phyloP scores from a whole-genome alignment of 2,329 filamentous ascomycete genomes.

The Phialophora macrospora region DNA sequence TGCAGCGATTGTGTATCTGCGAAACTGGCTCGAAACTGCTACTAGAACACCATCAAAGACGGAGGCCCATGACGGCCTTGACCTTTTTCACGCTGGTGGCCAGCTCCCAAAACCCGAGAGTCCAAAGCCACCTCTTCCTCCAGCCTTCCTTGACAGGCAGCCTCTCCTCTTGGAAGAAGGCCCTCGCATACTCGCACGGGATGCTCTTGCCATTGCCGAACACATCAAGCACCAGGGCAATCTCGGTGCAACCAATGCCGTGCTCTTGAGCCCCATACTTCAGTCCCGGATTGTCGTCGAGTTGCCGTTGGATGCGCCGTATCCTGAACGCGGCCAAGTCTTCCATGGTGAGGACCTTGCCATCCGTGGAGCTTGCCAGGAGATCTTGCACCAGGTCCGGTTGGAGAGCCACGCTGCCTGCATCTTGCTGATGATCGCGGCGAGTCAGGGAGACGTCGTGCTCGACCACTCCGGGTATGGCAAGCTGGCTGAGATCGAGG shows the following conservation, averaged over 20 bases:
- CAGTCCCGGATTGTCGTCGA: conserved; percentile 11
- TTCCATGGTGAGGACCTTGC: conserved; percentile 14
- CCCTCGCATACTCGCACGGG: conserved; percentile 10
- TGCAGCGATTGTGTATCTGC: too few species aligned
- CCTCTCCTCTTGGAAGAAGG: conserved; percentile 18
- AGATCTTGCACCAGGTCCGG: conserved; percentile 8
- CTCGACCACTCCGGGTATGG: conserved; percentile 39
- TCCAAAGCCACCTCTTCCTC: conserved; percentile 7
- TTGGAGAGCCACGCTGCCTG: conserved; percentile 20
- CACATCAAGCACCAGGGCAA: conserved; percentile 9
- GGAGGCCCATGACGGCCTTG: conserved; percentile 1
- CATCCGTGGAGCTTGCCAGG: conserved; percentile 5
- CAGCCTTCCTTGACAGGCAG: conserved; percentile 18
- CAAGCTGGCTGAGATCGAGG: conserved; percentile 32
- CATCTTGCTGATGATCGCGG: conserved; percentile 35
- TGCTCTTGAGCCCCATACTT: conserved; percentile 13
- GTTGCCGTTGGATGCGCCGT: conserved; percentile 9
- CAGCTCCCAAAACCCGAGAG: neutral
- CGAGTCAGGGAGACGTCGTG: conserved; percentile 38
- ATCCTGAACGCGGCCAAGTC: conserved; percentile 11
- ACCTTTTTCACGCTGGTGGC: neutral
- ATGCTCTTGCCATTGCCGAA: conserved; percentile 15
- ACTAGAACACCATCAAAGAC: neutral
- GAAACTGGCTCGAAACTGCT: neutral
- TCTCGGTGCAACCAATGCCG: conserved; percentile 8